These are phyloP conservation scores for Trametes cingulata DNA, from an alignment of 768 basidiomycete species.

Conservation along the genomic window DNA sequence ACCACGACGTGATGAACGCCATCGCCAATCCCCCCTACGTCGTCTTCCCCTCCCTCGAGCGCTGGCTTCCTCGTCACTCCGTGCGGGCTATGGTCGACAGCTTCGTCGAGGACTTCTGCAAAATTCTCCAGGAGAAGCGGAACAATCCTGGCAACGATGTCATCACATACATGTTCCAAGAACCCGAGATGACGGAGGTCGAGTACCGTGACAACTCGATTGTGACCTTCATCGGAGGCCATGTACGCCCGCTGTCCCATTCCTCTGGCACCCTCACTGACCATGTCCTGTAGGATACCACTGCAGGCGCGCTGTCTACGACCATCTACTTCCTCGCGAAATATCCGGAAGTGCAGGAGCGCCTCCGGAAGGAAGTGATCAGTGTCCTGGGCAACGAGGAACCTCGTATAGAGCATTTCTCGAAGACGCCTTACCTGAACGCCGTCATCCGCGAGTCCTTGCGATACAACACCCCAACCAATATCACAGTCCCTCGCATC, in stretches of 20 bases:
- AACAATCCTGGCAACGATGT: slow-evolving; percentile 13
- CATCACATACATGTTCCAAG: slow-evolving; percentile 17
- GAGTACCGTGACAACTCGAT: slow-evolving; percentile 41
- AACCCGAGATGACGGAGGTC: slow-evolving; percentile 23
- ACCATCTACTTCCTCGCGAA: slow-evolving; percentile 39
- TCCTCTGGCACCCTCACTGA: not conserved
- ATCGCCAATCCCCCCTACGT: slow-evolving; percentile 13
- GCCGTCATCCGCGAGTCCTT: slow-evolving; percentile 44
- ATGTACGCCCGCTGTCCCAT: slow-evolving; percentile 29
- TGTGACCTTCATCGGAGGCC: slow-evolving; percentile 42
- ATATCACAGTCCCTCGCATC: slow-evolving; percentile 28
- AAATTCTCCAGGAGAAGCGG: slow-evolving; percentile 12
- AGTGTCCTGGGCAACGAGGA: slow-evolving; percentile 32
- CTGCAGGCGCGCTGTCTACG: slow-evolving; percentile 41
- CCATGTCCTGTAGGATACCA: slow-evolving; percentile 35
- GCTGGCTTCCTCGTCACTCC: slow-evolving; percentile 4
- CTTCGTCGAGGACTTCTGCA: slow-evolving; percentile 4
- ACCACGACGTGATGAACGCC: slow-evolving; percentile 14
- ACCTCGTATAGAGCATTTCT: slow-evolving; percentile 33
- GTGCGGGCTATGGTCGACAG: slow-evolving; percentile 9
- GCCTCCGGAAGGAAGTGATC: slow-evolving; percentile 41
- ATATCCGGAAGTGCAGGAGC: slow-evolving; percentile 38
- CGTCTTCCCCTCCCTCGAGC: slow-evolving; percentile 14
- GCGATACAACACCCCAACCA: slow-evolving; percentile 36
- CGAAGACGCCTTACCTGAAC: slow-evolving; percentile 33